Base-by-base conservation (phyloP, 495 filamentous ascomycete species). In the Aspergillus ellipticus region DNA sequence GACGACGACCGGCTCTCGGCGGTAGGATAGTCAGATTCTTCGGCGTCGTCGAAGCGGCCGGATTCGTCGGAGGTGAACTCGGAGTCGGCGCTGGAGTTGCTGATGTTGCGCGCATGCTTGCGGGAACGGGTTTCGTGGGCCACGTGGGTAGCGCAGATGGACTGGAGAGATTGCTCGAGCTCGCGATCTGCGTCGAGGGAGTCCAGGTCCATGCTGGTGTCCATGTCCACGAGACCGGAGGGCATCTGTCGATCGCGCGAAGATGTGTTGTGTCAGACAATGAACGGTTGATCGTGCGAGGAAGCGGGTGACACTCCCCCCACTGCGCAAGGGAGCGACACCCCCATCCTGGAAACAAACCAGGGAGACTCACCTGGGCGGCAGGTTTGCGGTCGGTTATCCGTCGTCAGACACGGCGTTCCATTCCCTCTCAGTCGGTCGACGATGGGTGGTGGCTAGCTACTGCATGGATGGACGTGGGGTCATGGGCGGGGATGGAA, bases 31-130 rank as follows among this genome's bases (percentile, higher is more conserved):
- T 62, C 57, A 2, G 49, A 58, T 47, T 76, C 74, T 7, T 76
- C 71, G 6, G 73, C 75, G 48, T 78, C 75, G 29, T 76, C 75
- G 29, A 74, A 75, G 11, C 65, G 68, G 3, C 75, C 73, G 0
- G 73, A 74, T 7, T 57, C 53, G 20, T 73, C 71, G 6, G 72
- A 75, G 19, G 65, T 57, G 53, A 53, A 67, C 7, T 65, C 64
- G 4, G 54, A 56, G 6, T 64, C 53, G n/a, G 48, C 39, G 17
- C 57, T 60, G 13, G 66, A 61, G 51, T 57, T 49, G 20, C 52
- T 53, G 29, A 57, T 58, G 35, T 54, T 64, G 59, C 66, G 67
- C 47, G 60, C 46, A 46, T 74, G 71, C 53, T 74, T 73, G 48
- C 70, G 69, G 28, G 64, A 69, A 29, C 62, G 53, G 49, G 65